Conservation (phyloP, 2,329 filamentous ascomycete genomes). For the Hypoxylon sp. region DNA sequence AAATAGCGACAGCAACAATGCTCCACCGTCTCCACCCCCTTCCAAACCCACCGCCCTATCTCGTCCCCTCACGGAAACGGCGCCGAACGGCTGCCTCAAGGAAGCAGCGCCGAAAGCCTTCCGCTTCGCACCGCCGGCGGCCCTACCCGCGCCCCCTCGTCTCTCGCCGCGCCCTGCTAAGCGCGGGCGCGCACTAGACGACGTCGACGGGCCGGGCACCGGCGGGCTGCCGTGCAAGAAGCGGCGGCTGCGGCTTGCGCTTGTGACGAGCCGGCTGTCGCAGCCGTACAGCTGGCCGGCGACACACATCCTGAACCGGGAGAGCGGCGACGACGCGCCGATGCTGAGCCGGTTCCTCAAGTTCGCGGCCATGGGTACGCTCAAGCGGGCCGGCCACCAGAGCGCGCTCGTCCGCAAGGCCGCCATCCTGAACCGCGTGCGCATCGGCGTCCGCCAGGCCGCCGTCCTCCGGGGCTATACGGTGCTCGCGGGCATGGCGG, state of each 20-base stretch:
- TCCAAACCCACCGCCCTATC: background rate
- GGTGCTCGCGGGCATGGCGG: constrained; percentile 50
- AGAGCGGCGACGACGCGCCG: constrained; percentile 59
- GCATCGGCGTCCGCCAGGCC: constrained; percentile 59
- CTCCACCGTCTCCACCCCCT: background rate
- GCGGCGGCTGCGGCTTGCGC: constrained; percentile 69
- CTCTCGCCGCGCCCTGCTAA: constrained; percentile 52
- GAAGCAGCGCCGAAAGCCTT: constrained; percentile 11
- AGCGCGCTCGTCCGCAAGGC: constrained; percentile 69
- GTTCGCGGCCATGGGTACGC: constrained; percentile 55
- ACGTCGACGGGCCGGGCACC: constrained; percentile 70
- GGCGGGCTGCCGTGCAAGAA: constrained; percentile 69
- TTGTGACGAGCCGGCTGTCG: constrained; percentile 78
- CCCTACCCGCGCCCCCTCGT: constrained; percentile 1
- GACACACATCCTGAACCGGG: constrained; percentile 75
- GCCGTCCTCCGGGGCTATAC: constrained; percentile 50
- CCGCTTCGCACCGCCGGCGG: constrained; percentile 21
- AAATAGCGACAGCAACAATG: constrained; percentile 8
- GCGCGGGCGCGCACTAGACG: constrained; percentile 63
- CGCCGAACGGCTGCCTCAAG: background rate
- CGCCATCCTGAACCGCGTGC: constrained; percentile 72
- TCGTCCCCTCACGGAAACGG: background rate
- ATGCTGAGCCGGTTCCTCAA: constrained; percentile 58
- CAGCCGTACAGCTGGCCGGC: constrained; percentile 76
- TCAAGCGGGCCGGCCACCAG: constrained; percentile 61